Percentiles rank a stretch among this genome's conserved stretches.
Conservation (phyloP, 257 asterid genomes). For the Agastache rugosa region DNA sequence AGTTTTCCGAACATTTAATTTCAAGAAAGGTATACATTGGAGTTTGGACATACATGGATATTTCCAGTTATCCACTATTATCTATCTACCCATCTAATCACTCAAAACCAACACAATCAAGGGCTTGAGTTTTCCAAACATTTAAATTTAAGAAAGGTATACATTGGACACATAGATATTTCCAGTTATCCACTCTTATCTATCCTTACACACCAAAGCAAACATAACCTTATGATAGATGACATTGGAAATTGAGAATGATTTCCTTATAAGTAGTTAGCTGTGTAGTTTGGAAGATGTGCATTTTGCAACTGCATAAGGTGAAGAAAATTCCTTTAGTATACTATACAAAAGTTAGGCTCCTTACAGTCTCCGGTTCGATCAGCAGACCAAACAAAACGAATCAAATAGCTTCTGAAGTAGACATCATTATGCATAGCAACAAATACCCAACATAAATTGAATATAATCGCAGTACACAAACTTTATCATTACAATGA, state of each 20-base stretch:
- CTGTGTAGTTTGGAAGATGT: not conserved
- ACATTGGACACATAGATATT: not conserved
- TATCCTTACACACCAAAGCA: not conserved
- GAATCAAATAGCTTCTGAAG: not conserved
- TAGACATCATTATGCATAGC: not conserved
- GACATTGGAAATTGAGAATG: not conserved
- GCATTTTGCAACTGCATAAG: not conserved
- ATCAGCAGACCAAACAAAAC: not conserved
- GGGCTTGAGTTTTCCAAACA: too few species aligned
- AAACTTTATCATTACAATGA: not conserved
- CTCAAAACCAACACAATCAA: too few species aligned
- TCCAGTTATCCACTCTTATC: not conserved
- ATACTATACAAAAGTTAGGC: not conserved
- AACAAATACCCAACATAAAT: conserved; percentile 15
- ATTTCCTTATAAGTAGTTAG: not conserved
- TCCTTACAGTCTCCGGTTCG: conserved; percentile 2
- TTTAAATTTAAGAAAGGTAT: not conserved
- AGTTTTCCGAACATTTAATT: too few species aligned
- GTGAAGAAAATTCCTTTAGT: not conserved
- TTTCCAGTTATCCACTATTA: not conserved
- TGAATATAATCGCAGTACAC: not conserved
- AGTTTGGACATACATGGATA: not conserved
- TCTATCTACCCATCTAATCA: not conserved
- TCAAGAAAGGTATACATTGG: not conserved
- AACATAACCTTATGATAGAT: not conserved